A percentile compares a stretch with the other conserved stretches of the same genome.
phyloP scores from a whole-genome alignment of 2,329 filamentous ascomycete genomes.

The Sporothrix pallida region DNA sequence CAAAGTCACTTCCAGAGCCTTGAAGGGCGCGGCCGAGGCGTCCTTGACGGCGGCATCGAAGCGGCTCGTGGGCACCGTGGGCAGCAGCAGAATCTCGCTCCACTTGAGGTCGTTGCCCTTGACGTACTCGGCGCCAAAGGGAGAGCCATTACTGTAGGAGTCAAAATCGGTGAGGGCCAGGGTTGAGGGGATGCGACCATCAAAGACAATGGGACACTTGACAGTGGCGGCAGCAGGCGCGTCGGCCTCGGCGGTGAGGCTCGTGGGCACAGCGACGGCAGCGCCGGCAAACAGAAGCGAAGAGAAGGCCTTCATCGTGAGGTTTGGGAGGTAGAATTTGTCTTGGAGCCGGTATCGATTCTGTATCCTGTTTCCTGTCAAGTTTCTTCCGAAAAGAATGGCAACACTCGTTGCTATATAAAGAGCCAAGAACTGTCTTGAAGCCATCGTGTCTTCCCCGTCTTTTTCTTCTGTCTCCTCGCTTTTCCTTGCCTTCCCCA shows the following conservation, averaged over 20 bases:
- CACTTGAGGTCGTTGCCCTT: constrained; percentile 47
- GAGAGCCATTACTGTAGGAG: constrained; percentile 42
- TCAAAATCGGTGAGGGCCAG: constrained; percentile 44
- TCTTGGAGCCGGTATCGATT: neutral
- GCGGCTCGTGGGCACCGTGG: constrained; percentile 40
- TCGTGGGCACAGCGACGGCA: constrained; percentile 23
- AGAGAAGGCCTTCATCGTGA: constrained; percentile 17
- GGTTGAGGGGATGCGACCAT: constrained; percentile 45
- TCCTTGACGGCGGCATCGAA: constrained; percentile 47
- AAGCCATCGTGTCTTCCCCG: constrained; percentile 8
- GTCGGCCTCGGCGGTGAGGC: constrained; percentile 1
- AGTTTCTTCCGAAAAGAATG: neutral
- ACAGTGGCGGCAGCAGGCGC: constrained; percentile 7
- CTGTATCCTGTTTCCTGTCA: neutral
- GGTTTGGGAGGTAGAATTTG: neutral
- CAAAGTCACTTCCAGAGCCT: constrained; percentile 53
- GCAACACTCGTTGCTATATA: constrained; percentile 2
- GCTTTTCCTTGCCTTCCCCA: neutral
- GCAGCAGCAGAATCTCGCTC: constrained; percentile 48
- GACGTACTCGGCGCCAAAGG: constrained; percentile 48
- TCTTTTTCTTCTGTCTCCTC: neutral
- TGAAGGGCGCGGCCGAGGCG: constrained; percentile 38
- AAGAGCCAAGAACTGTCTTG: neutral
- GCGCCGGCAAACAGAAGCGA: constrained; percentile 26
- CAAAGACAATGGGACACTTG: constrained; percentile 48